A percentile compares a stretch with the other conserved stretches of the same genome.
Conservation (phyloP, 306 rosid genomes). For the Pyrus pyrifolia region DNA sequence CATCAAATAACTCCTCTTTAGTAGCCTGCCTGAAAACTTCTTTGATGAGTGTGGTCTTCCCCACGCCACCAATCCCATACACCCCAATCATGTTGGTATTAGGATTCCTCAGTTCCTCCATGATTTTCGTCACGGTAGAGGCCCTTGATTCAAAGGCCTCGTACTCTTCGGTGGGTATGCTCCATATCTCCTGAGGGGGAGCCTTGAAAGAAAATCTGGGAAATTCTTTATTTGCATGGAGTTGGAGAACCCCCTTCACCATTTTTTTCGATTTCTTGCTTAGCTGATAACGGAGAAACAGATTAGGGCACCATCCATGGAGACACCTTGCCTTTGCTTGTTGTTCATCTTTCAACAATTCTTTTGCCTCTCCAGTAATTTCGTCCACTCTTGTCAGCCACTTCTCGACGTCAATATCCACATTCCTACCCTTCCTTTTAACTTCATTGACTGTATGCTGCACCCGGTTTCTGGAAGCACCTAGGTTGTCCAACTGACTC, state of each 20-base stretch:
- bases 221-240: not conserved
- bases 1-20: conserved; percentile 15
- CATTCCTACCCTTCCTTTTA: not conserved
- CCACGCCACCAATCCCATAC: not conserved
- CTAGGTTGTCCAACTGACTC: not conserved
- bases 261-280: not conserved
- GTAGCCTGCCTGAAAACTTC: not conserved
- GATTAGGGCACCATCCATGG: not conserved
- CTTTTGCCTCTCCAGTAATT: not conserved
- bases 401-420: not conserved
- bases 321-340: not conserved
- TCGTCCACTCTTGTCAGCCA: not conserved
- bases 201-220: not conserved
- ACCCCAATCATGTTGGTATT: not conserved
- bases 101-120: not conserved
- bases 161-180: not conserved
- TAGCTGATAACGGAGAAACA: not conserved
- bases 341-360: not conserved
- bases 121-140: not conserved
- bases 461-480: not conserved
- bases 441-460: not conserved
- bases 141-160: not conserved
- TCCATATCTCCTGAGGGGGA: not conserved
- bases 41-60: not conserved
- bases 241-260: not conserved